Evolutionary conservation across 2,329 filamentous ascomycete species (phyloP).

Genomic region (Chaetomium globosum): DNA sequence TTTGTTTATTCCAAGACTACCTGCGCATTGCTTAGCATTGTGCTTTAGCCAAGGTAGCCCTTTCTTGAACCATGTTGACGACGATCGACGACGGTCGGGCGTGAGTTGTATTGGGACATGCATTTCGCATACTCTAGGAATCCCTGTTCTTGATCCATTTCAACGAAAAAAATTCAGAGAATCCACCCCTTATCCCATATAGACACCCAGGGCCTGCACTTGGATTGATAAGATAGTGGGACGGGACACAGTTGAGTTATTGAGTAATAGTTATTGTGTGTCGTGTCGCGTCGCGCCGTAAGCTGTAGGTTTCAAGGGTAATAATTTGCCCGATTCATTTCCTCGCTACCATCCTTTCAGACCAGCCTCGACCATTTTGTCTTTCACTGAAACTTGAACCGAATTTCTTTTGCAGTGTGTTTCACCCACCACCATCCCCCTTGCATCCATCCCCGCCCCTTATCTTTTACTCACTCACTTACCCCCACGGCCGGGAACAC

Average conservation of each 20-base stretch:
- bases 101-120: too few relatives aligned
- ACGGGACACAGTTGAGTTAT: not conserved
- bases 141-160: too few relatives aligned
- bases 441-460: not conserved
- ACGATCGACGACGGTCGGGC: too few relatives aligned
- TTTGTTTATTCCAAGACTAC: too few relatives aligned
- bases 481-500: not conserved
- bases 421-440: not conserved
- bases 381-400: not conserved
- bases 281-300: not conserved
- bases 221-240: not conserved
- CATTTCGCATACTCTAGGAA: too few relatives aligned
- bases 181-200: not conserved
- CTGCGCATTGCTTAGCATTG: too few relatives aligned
- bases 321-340: not conserved
- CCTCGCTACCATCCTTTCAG: not conserved
- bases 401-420: not conserved
- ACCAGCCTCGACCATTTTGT: not conserved
- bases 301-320: not conserved
- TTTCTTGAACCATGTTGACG: too few relatives aligned
- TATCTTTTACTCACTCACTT: not conserved
- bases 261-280: not conserved
- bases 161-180: not conserved
- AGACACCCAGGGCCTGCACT: not conserved
- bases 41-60: too few relatives aligned